phyloP scores from a whole-genome alignment of 2,329 filamentous ascomycete genomes.

The Diplodia intermedia region DNA sequence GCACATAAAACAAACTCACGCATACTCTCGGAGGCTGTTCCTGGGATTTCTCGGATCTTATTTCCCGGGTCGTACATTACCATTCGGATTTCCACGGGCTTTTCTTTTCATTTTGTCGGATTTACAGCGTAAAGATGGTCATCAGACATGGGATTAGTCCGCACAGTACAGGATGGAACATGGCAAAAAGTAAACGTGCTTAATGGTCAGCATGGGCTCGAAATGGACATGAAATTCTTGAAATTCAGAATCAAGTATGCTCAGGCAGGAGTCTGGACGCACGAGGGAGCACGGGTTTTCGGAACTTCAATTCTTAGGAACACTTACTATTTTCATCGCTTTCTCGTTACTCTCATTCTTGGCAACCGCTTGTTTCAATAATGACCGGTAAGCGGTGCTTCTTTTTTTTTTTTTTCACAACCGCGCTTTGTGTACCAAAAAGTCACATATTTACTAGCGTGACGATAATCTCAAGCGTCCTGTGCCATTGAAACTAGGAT shows the following conservation, averaged over 20 bases:
- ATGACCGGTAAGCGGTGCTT: not conserved
- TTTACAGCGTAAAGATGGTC: not conserved
- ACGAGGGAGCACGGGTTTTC: not conserved
- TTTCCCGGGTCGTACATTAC: not conserved
- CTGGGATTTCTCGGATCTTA: not conserved
- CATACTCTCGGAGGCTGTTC: not conserved
- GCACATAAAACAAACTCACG: constrained; percentile 16
- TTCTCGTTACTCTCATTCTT: not conserved
- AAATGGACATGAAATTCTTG: not conserved
- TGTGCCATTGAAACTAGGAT: not conserved
- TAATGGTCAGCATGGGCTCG: not conserved
- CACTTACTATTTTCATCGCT: not conserved
- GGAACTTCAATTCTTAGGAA: not conserved
- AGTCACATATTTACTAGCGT: not conserved
- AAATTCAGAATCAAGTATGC: not conserved
- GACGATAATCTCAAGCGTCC: not conserved
- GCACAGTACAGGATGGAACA: constrained; percentile 1
- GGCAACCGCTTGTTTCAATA: not conserved
- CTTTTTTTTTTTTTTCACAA: not conserved
- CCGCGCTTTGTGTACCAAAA: constrained; percentile 6
- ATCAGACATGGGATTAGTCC: not conserved
- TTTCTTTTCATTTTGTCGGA: not conserved
- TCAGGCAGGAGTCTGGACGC: not conserved
- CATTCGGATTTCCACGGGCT: not conserved
- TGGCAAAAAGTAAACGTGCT: not conserved